phyloP scores from a whole-genome alignment of 768 basidiomycete genomes.

The Psilocybe subaeruginosa region DNA sequence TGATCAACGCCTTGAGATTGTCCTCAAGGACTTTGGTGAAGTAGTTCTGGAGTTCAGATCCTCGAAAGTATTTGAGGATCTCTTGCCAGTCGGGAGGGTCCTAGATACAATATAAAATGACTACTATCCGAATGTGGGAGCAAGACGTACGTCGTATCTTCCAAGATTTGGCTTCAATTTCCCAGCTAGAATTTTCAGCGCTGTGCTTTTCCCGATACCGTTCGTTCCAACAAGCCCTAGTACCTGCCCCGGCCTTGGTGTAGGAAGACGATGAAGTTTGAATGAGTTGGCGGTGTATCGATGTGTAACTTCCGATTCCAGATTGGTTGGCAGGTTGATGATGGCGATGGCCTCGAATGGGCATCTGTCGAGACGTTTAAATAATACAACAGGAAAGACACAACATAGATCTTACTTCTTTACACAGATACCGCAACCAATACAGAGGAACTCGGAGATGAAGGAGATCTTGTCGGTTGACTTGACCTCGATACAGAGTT shows the following conservation, averaged over 20 bases:
- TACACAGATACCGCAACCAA: slow-evolving; percentile 99
- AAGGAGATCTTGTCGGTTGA: slow-evolving; percentile 96
- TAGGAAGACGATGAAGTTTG: slow-evolving; percentile 97
- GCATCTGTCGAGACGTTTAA: slow-evolving; percentile 58
- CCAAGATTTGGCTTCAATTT: slow-evolving; percentile 98
- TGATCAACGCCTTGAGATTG: slow-evolving; percentile 97
- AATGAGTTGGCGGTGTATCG: slow-evolving; percentile 98
- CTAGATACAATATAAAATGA: slow-evolving; percentile 37
- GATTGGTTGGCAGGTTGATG: slow-evolving; percentile 97
- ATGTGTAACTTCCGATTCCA: slow-evolving; percentile 95
- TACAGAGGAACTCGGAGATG: slow-evolving; percentile 98
- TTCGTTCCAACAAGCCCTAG: slow-evolving; percentile 99
- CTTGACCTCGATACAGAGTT: slow-evolving; percentile 98
- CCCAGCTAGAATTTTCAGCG: slow-evolving; percentile 94
- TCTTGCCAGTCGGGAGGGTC: slow-evolving; percentile 99
- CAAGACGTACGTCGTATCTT: slow-evolving; percentile 80
- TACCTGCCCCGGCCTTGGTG: slow-evolving; percentile 96
- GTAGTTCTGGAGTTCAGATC: slow-evolving; percentile 98
- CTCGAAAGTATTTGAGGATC: slow-evolving; percentile 97
- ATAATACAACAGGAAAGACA: not conserved
- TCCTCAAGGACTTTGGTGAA: slow-evolving; percentile 99
- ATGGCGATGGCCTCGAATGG: slow-evolving; percentile 99
- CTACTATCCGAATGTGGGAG: not conserved
- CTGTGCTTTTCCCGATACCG: slow-evolving; percentile 99
- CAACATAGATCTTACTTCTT: slow-evolving; percentile 76